Percentiles rank a stretch among this genome's conserved stretches.
Evolutionary conservation across 257 asterid genomes (phyloP).

Genomic region (Forsythia suspensa): DNA sequence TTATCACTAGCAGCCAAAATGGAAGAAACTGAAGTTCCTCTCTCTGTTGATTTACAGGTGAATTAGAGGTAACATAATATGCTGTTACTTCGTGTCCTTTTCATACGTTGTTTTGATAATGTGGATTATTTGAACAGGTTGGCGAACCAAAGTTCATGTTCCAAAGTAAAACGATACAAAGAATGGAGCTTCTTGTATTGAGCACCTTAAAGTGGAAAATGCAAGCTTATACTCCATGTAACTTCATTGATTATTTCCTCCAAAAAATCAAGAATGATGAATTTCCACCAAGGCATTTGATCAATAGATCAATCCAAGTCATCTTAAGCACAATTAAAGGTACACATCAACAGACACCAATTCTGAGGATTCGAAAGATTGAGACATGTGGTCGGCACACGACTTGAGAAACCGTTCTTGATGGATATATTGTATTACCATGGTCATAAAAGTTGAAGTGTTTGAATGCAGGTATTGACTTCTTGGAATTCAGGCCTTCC

Average conservation of each 20-base stretch:
- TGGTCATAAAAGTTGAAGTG: not conserved
- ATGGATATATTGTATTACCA: not conserved
- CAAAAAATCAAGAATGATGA: conserved; percentile 38
- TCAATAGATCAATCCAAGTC: conserved; percentile 46
- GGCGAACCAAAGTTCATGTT: conserved; percentile 55
- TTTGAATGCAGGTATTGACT: conserved; percentile 70
- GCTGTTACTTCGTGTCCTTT: not conserved
- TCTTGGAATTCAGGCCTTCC: conserved; percentile 82
- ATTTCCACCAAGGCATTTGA: conserved; percentile 25
- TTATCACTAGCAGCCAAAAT: conserved; percentile 49
- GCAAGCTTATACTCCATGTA: conserved; percentile 61
- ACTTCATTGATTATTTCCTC: conserved; percentile 61
- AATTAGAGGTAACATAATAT: not conserved
- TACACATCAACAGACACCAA: not conserved
- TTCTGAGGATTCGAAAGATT: not conserved
- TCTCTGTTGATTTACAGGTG: conserved; percentile 43
- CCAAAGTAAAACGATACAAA: conserved; percentile 55
- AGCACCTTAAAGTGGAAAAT: conserved; percentile 68
- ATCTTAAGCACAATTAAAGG: conserved; percentile 59
- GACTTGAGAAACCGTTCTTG: not conserved
- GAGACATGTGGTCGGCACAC: not conserved
- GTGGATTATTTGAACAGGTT: conserved; percentile 44
- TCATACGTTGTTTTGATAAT: not conserved
- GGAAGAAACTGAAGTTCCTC: conserved; percentile 49
- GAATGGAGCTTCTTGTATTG: conserved; percentile 77